Conservation (phyloP, 2,329 filamentous ascomycete species). For the Apiospora malaysiana region DNA sequence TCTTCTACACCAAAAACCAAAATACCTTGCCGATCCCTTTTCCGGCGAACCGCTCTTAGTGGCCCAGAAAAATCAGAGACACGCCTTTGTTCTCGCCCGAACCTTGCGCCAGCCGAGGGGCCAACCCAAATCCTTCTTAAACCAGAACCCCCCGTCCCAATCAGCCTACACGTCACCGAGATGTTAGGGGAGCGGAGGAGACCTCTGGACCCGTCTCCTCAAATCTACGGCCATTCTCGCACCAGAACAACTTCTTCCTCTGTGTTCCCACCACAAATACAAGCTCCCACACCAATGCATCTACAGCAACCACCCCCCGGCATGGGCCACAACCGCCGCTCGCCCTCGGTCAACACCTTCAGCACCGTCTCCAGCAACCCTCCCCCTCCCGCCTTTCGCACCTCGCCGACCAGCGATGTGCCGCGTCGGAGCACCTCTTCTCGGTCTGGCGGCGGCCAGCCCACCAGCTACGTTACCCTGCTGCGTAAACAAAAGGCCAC, state of each 20-base stretch:
- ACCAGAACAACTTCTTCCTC: slow-evolving; percentile 64
- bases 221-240: slow-evolving; percentile 58
- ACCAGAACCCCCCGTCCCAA: neutral
- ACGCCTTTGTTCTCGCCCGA: slow-evolving; percentile 19
- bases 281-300: slow-evolving; percentile 39
- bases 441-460: slow-evolving; percentile 66
- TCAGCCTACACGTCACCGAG: neutral
- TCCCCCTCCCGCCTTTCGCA: slow-evolving; percentile 63
- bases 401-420: slow-evolving; percentile 61
- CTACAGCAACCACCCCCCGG: slow-evolving; percentile 41
- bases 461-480: slow-evolving; percentile 90
- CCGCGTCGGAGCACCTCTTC: slow-evolving; percentile 81
- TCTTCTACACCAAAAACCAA: neutral
- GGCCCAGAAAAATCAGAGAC: neutral
- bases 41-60: slow-evolving; percentile 14
- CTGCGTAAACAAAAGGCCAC: slow-evolving; percentile 97
- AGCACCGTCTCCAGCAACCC: slow-evolving; percentile 74
- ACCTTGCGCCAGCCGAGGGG: slow-evolving; percentile 10
- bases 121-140: neutral
- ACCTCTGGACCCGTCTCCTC: slow-evolving; percentile 37
- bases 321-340: slow-evolving; percentile 54
- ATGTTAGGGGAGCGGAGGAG: slow-evolving; percentile 40
- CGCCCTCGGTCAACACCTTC: slow-evolving; percentile 71
- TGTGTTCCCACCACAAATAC: slow-evolving; percentile 45
- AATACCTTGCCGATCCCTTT: neutral